phyloP scores from a whole-genome alignment of 129 eudicot genomes.

The Flaveria sonorensis region DNA sequence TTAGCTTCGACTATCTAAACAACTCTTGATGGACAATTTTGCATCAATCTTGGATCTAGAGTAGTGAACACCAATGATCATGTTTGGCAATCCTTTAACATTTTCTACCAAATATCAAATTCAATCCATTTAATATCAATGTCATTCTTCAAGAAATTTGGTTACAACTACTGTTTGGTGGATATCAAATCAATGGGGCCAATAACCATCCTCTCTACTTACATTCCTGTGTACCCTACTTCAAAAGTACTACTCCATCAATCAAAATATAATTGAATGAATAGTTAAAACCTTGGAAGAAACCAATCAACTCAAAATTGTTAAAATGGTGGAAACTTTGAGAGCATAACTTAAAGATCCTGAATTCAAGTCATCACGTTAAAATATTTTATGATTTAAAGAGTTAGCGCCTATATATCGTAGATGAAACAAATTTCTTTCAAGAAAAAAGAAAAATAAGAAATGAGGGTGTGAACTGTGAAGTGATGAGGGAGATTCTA shows the following conservation, averaged over 20 bases:
- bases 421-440: background rate
- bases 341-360: constrained; percentile 1
- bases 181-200: constrained; percentile 32
- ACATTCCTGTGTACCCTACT: constrained; percentile 35
- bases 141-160: constrained; percentile 35
- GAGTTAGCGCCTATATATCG: background rate
- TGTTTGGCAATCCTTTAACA: constrained; percentile 34
- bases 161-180: constrained; percentile 36
- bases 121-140: constrained; percentile 31
- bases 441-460: background rate
- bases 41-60: constrained; percentile 2
- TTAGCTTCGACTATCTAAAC: background rate
- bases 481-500: constrained; percentile 11
- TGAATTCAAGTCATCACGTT: background rate
- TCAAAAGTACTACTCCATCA: constrained; percentile 34
- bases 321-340: background rate
- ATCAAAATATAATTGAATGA: constrained; percentile 2
- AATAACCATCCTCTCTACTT: constrained; percentile 32
- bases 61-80: background rate
- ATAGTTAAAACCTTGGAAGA: constrained; percentile 7
- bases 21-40: background rate
- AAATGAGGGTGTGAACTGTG: background rate
- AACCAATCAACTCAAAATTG: background rate
- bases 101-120: constrained; percentile 16
- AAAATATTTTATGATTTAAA: background rate